Evolutionary conservation across 805 yeast genomes (phyloP).

Genomic region (Saccharomyces jurei): DNA sequence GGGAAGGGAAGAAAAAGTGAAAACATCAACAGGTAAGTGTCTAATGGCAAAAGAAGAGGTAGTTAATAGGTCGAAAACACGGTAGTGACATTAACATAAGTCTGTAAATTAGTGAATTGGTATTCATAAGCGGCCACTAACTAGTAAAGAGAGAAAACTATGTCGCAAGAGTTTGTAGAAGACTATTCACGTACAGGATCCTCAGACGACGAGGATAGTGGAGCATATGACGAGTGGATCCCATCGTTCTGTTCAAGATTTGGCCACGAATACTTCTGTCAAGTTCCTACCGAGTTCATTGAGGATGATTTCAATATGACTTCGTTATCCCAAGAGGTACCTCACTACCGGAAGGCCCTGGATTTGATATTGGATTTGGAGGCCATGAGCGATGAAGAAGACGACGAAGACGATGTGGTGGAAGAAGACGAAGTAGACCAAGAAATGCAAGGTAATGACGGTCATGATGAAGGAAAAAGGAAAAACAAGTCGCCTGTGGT

Average conservation of each 20-base stretch:
- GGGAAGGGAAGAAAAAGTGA: background rate
- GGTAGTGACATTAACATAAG: background rate
- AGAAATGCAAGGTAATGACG: background rate
- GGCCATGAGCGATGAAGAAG: constrained; percentile 34
- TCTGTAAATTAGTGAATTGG: background rate
- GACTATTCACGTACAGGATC: constrained; percentile 15
- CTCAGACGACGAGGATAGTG: constrained; percentile 26
- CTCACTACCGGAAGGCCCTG: constrained; percentile 84
- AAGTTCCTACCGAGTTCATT: constrained; percentile 83
- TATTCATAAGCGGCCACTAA: background rate
- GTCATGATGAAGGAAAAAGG: constrained; percentile 10
- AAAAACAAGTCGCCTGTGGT: constrained; percentile 33
- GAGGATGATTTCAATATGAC: constrained; percentile 96
- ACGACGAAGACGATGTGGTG: constrained; percentile 14
- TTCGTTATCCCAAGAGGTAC: constrained; percentile 76
- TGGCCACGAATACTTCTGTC: constrained; percentile 87
- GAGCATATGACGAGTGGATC: constrained; percentile 61
- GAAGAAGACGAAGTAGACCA: constrained; percentile 8
- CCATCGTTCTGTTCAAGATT: constrained; percentile 68
- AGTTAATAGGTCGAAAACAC: background rate
- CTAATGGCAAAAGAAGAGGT: background rate
- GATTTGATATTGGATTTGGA: constrained; percentile 87
- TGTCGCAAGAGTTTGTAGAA: constrained; percentile 21
- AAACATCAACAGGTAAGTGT: background rate
- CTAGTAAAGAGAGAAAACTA: constrained; percentile 1